These are phyloP conservation scores for Didymella keratinophila DNA, from an alignment of 2,329 filamentous ascomycete species.

Conservation along the genomic window DNA sequence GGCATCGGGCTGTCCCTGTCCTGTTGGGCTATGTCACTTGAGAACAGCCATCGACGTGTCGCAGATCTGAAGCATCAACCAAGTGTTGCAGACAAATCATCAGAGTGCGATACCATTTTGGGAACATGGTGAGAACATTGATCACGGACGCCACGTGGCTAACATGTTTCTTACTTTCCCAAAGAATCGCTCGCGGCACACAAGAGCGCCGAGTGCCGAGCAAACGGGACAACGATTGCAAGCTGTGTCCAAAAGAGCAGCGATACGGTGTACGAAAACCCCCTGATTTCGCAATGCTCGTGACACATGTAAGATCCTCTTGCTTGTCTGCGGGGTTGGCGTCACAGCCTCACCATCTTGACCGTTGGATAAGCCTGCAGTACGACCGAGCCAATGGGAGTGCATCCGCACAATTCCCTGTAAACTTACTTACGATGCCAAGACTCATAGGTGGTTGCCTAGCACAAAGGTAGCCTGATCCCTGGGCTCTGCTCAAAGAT, in stretches of 20 bases:
- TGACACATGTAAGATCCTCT: slow-evolving; percentile 6
- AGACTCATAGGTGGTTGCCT: neutral
- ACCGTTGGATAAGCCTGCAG: slow-evolving; percentile 9
- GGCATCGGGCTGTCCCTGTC: slow-evolving; percentile 4
- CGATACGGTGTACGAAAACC: slow-evolving; percentile 16
- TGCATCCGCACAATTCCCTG: neutral
- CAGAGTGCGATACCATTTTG: neutral
- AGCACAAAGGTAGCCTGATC: neutral
- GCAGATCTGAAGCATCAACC: neutral
- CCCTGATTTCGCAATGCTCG: slow-evolving; percentile 7
- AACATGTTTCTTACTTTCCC: slow-evolving; percentile 3
- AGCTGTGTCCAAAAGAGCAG: slow-evolving; percentile 8
- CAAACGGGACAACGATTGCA: slow-evolving; percentile 5
- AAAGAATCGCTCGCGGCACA: slow-evolving; percentile 17
- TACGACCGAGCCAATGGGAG: slow-evolving; percentile 12
- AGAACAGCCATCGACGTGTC: neutral
- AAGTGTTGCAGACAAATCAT: slow-evolving; percentile 1
- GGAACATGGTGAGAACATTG: slow-evolving; percentile 6
- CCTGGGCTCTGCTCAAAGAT: neutral
- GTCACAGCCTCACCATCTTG: slow-evolving; percentile 27
- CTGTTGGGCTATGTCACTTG: neutral
- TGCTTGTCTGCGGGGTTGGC: slow-evolving; percentile 12
- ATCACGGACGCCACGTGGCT: slow-evolving; percentile 15
- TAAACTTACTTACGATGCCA: neutral
- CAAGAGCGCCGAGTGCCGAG: slow-evolving; percentile 25